Evolutionary conservation across 441 rosid species (phyloP).

Genomic region (Adansonia gregorii): DNA sequence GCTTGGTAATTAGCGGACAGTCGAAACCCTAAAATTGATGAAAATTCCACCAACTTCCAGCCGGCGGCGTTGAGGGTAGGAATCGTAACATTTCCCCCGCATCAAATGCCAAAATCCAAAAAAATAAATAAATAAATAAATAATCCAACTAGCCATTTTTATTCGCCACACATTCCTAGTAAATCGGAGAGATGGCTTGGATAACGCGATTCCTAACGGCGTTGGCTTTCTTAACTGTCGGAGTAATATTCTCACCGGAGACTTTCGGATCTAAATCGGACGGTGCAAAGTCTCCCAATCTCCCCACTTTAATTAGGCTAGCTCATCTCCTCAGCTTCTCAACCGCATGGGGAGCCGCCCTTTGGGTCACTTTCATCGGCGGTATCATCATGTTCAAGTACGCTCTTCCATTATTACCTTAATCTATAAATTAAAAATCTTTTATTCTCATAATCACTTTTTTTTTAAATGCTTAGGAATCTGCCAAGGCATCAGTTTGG

Average conservation of each 20-base stretch:
- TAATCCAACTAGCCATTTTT: not conserved
- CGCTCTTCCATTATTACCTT: not conserved
- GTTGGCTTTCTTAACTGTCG: slow-evolving; percentile 71
- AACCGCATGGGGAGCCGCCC: slow-evolving; percentile 93
- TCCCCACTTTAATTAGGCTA: slow-evolving; percentile 61
- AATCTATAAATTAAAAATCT: not conserved
- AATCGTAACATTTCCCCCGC: too few species aligned
- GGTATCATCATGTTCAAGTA: slow-evolving; percentile 98
- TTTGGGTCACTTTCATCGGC: slow-evolving; percentile 96
- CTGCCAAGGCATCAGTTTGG: slow-evolving; percentile 93
- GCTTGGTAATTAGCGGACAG: not conserved
- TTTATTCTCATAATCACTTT: not conserved
- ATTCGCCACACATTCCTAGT: not conserved
- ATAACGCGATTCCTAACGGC: slow-evolving; percentile 63
- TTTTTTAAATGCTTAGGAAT: slow-evolving; percentile 47
- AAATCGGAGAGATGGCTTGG: slow-evolving; percentile 67
- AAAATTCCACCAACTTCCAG: not conserved
- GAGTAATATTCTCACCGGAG: slow-evolving; percentile 86
- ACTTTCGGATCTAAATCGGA: slow-evolving; percentile 66
- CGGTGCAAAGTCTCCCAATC: slow-evolving; percentile 39
- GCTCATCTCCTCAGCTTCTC: slow-evolving; percentile 85
- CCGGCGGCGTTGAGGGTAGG: not conserved
- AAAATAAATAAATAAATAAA: too few species aligned
- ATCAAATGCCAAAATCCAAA: too few species aligned
- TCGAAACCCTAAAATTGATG: not conserved